Base-by-base conservation (phyloP, 306 rosid species). In the Myrica gale region DNA sequence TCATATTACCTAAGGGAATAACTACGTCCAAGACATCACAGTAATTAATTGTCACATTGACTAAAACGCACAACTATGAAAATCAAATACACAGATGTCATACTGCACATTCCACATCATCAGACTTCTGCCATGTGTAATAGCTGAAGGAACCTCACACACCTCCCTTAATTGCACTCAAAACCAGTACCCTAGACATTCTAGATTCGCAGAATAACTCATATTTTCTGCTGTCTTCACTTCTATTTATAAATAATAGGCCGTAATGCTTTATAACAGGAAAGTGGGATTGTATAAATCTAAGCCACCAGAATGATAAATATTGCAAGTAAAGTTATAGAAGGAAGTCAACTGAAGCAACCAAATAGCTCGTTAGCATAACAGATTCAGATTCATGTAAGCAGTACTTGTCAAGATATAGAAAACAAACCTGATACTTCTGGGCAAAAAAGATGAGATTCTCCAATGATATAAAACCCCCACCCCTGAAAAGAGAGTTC, bases 391-490 rank as follows among this genome's bases (percentile, higher is more conserved):
- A 66, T 17, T 66, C 20, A 66, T 42, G 16, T 16, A 66, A 66
- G 50, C 39, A 17, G 70, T 66, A 10, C 15, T 1, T 42, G n/a
- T 42, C 17, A 8, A 66, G 13, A 66, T 13, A 41, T 66, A 41
- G 87, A 55, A 80, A 78, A 85, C 95, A 69, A 82, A 95, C 99
- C 54, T 94, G 97, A 87, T 89, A 95, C 43, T 82, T 85, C 78
- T 62, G 85, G 17, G 96, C 96, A 77, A 92, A 95, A 83, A 84
- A 95, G 80, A 90, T 95, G 17, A 95, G 99, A 82, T 95, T 95
- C 89, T 92, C 97, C 86, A 95, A 72, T 66, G 99, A 95, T 78
- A 95, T 84, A 82, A 79, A 90, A 46, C 99, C 99, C 51, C 97
- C 99, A 73, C 99, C 97, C 91, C 99, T 95, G 84, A 77, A 85